Conservation (phyloP, 2,329 filamentous ascomycete species). For the Cyphellophora attinorum region DNA sequence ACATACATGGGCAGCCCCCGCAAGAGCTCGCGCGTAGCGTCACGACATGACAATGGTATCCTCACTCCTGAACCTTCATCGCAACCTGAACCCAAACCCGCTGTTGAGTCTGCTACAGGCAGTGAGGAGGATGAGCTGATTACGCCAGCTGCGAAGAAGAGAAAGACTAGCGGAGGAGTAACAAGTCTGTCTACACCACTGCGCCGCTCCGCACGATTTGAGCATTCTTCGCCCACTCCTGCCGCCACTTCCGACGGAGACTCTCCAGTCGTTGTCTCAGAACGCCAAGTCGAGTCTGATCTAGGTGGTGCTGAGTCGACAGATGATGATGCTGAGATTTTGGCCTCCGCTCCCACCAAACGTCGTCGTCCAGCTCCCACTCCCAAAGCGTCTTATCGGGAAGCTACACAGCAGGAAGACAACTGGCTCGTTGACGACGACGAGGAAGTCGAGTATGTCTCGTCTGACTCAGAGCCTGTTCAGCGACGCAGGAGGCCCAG, state of each 20-base stretch:
- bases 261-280: too few relatives aligned
- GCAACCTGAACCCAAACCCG: too few relatives aligned
- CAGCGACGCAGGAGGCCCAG: not conserved
- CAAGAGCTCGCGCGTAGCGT: not conserved
- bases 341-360: constrained; percentile 10
- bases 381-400: constrained; percentile 19
- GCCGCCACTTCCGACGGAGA: too few relatives aligned
- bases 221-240: not conserved
- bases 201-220: not conserved
- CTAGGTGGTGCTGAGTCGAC: constrained; percentile 22
- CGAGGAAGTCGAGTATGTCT: constrained; percentile 14
- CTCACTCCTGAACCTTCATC: constrained; percentile 8
- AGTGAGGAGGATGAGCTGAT: constrained; percentile 15
- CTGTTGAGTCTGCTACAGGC: too few relatives aligned
- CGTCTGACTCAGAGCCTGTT: constrained; percentile 5
- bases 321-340: constrained; percentile 20
- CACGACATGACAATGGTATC: constrained; percentile 16
- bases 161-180: constrained; percentile 5
- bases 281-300: constrained; percentile 8
- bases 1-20: not conserved
- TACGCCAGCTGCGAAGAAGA: constrained; percentile 11
- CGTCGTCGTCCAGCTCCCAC: constrained; percentile 11
- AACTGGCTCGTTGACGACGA: constrained; percentile 21
- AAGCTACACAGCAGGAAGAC: constrained; percentile 19
- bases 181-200: not conserved